Evolutionary conservation across 1,284 basidiomycete genomes (phyloP).

Genomic region (Boletus sp.): DNA sequence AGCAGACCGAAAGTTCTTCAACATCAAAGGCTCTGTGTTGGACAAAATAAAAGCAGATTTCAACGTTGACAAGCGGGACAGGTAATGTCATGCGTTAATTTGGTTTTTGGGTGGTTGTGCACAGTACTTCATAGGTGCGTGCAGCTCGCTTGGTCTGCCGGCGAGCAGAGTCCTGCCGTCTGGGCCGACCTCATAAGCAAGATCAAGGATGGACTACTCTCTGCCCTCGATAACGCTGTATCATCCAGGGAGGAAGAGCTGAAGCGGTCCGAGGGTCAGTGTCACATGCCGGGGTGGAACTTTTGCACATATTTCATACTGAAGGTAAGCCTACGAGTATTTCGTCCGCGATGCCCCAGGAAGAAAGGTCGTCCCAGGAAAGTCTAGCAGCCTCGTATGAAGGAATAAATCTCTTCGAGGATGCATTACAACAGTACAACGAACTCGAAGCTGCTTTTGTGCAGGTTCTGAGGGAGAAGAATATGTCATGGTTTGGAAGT

Average conservation of each 20-base stretch:
- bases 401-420: conserved; percentile 85
- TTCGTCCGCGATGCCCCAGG: not conserved
- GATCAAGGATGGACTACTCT: conserved; percentile 84
- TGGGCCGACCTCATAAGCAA: conserved; percentile 91
- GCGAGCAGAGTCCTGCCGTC: conserved; percentile 72
- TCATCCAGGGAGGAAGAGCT: conserved; percentile 85
- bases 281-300: conserved; percentile 92
- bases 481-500: conserved; percentile 86
- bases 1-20: conserved; percentile 68
- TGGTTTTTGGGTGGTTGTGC: conserved; percentile 15
- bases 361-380: conserved; percentile 58
- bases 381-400: conserved; percentile 91
- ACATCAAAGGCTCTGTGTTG: conserved; percentile 79
- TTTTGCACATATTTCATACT: conserved; percentile 95
- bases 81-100: conserved; percentile 47
- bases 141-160: conserved; percentile 69
- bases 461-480: conserved; percentile 76
- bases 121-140: conserved; percentile 59
- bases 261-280: conserved; percentile 79
- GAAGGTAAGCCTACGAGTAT: conserved; percentile 57
- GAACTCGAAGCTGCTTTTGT: conserved; percentile 89
- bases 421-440: conserved; percentile 86
- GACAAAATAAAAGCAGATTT: conserved; percentile 95
- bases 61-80: conserved; percentile 84
- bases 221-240: conserved; percentile 80